A percentile compares a stretch with the other conserved stretches of the same genome.
Evolutionary conservation across 495 filamentous ascomycete species (phyloP).

Genomic region (Aspergillus sclerotioniger): DNA sequence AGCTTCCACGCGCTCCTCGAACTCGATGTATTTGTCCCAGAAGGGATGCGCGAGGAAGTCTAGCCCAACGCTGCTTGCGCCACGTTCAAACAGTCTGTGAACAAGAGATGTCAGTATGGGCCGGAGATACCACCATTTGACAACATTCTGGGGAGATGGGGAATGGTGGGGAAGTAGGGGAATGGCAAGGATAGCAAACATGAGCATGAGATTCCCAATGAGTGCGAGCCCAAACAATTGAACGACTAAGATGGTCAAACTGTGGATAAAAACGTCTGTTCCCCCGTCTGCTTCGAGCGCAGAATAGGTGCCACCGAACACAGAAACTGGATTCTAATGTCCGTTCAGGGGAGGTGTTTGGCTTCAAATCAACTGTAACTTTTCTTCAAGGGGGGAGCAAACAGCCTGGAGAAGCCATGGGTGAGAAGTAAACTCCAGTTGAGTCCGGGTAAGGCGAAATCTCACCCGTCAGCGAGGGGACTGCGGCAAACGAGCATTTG

Average conservation of each 20-base stretch:
- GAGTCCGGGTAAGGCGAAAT: slow-evolving; percentile 44
- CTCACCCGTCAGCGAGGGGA: slow-evolving; percentile 55
- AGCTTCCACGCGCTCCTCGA: slow-evolving; percentile 85
- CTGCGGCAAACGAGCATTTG: slow-evolving; percentile 28
- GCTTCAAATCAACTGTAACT: slow-evolving; percentile 22
- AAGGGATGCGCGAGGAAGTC: slow-evolving; percentile 95
- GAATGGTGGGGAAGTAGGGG: slow-evolving; percentile 28
- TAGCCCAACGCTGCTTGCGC: slow-evolving; percentile 77
- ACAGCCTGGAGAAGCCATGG: slow-evolving; percentile 54
- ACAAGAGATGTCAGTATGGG: slow-evolving; percentile 32
- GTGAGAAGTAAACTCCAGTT: slow-evolving; percentile 54
- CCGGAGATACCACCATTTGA: neutral
- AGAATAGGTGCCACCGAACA: slow-evolving; percentile 36
- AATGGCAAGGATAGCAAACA: slow-evolving; percentile 45
- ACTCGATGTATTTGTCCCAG: slow-evolving; percentile 99
- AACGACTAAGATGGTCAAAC: slow-evolving; percentile 34
- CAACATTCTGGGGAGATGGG: slow-evolving; percentile 16
- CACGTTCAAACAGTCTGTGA: slow-evolving; percentile 87
- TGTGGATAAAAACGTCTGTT: slow-evolving; percentile 22
- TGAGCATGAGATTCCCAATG: slow-evolving; percentile 51
- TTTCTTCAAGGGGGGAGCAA: slow-evolving; percentile 33
- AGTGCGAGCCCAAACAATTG: slow-evolving; percentile 40
- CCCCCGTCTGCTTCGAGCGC: slow-evolving; percentile 35
- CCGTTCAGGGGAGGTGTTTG: slow-evolving; percentile 30
- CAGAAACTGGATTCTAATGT: slow-evolving; percentile 27